Percentiles rank a stretch among this genome's conserved stretches.
phyloP scores from a whole-genome alignment of 2,329 filamentous ascomycete genomes.

The Fusarium goolgardi region DNA sequence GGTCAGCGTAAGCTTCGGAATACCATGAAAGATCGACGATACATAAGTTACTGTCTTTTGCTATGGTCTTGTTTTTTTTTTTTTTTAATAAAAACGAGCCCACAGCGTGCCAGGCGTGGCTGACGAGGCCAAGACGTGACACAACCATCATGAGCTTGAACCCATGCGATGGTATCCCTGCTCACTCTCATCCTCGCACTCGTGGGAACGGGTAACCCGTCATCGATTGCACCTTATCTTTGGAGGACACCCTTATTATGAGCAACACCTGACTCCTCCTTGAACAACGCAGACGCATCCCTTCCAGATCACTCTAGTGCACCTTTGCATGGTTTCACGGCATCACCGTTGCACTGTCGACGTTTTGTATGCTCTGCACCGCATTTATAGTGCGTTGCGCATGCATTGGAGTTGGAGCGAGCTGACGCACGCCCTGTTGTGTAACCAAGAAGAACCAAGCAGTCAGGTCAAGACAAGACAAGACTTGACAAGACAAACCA shows the following conservation, averaged over 20 bases:
- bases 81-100: slow-evolving; percentile 11
- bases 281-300: slow-evolving; percentile 39
- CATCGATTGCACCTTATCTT: slow-evolving; percentile 37
- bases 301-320: slow-evolving; percentile 17
- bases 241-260: slow-evolving; percentile 26
- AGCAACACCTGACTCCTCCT: slow-evolving; percentile 20
- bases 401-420: slow-evolving; percentile 32
- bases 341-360: slow-evolving; percentile 40
- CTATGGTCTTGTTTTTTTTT: not conserved
- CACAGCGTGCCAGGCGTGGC: slow-evolving; percentile 19
- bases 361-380: slow-evolving; percentile 5
- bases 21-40: slow-evolving; percentile 40
- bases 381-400: slow-evolving; percentile 31
- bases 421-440: slow-evolving; percentile 37
- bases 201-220: slow-evolving; percentile 23
- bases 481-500: not conserved
- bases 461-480: not conserved
- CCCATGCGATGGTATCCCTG: slow-evolving; percentile 7
- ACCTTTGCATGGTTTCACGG: slow-evolving; percentile 35
- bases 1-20: slow-evolving; percentile 39
- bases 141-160: slow-evolving; percentile 24
- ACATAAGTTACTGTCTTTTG: slow-evolving; percentile 18
- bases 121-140: slow-evolving; percentile 26
- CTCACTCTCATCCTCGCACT: slow-evolving; percentile 4
- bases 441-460: slow-evolving; percentile 23